Conservation (phyloP, 2,329 filamentous ascomycete genomes). For the Neonectria magnoliae region DNA sequence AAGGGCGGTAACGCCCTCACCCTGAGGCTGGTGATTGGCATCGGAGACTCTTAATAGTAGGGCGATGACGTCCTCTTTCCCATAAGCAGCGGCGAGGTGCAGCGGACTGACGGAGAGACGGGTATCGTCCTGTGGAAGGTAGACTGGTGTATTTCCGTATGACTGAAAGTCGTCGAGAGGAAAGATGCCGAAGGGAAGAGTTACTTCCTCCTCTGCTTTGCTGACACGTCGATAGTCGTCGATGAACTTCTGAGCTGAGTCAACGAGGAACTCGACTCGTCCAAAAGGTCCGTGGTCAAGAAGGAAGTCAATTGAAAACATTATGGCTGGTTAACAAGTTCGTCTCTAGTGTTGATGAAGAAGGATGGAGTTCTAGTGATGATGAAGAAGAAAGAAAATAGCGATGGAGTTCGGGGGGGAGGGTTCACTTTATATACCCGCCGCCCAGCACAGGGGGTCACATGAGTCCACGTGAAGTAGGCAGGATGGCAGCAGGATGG, state of each 20-base stretch:
- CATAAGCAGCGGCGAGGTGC: not conserved
- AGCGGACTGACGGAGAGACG: not conserved
- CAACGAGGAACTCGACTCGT: not conserved
- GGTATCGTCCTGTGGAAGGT: not conserved
- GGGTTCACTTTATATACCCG: not conserved
- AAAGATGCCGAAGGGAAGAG: not conserved
- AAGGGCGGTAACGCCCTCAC: not conserved
- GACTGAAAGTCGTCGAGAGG: not conserved
- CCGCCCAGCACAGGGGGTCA: not conserved
- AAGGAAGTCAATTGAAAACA: not conserved
- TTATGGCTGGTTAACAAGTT: not conserved
- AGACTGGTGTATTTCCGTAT: not conserved
- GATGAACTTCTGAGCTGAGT: conserved; percentile 4
- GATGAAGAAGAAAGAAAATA: not conserved
- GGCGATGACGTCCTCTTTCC: not conserved
- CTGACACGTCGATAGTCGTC: not conserved
- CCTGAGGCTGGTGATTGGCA: not conserved
- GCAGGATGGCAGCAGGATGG: not conserved
- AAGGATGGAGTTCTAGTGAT: not conserved
- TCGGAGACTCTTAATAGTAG: not conserved
- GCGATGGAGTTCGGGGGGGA: not conserved
- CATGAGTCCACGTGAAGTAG: not conserved
- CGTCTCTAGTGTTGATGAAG: not conserved
- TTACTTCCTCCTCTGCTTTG: not conserved
- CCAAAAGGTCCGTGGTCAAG: not conserved